Evolutionary conservation across 2,329 filamentous ascomycete genomes (phyloP).

Genomic region (Bertia moriformis): DNA sequence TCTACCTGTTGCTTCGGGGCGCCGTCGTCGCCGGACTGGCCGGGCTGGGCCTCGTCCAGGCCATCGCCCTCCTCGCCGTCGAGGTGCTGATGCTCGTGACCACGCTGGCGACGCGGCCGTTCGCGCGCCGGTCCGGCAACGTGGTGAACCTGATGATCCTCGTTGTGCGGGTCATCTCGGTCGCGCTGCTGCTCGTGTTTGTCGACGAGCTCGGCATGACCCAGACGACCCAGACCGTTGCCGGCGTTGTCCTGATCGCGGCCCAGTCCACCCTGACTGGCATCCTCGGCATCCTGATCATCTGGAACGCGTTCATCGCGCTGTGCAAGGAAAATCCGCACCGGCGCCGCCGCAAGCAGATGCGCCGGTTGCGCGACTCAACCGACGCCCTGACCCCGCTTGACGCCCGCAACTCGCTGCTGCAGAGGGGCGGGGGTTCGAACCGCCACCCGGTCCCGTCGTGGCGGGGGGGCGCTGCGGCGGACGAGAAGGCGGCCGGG

Average conservation of each 20-base stretch:
- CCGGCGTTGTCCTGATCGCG: constrained; percentile 79
- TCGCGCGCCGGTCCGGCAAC: constrained; percentile 73
- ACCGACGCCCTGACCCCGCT: constrained; percentile 73
- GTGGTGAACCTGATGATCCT: constrained; percentile 90
- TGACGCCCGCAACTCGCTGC: constrained; percentile 72
- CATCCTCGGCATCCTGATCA: constrained; percentile 71
- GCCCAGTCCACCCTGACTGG: constrained; percentile 75
- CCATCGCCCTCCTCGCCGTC: constrained; percentile 63
- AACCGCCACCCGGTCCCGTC: too few species aligned
- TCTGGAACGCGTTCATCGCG: constrained; percentile 72
- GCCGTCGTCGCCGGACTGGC: constrained; percentile 72
- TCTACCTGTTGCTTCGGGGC: constrained; percentile 84
- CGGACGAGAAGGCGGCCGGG: constrained; percentile 14
- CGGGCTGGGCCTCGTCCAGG: constrained; percentile 72
- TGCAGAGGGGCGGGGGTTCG: constrained; percentile 43
- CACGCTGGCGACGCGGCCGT: constrained; percentile 74
- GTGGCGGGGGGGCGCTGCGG: constrained; percentile 12
- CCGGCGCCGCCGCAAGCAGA: constrained; percentile 72
- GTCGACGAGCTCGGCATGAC: constrained; percentile 81
- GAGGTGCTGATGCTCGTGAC: constrained; percentile 68
- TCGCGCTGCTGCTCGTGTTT: constrained; percentile 79
- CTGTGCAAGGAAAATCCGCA: constrained; percentile 83
- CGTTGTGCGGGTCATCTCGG: constrained; percentile 73
- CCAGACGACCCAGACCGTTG: constrained; percentile 85
- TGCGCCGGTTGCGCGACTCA: constrained; percentile 67